These are phyloP conservation scores for Saprolegnia diclina DNA, from an alignment of 352 stramenopile genomes.

Conservation along the genomic window DNA sequence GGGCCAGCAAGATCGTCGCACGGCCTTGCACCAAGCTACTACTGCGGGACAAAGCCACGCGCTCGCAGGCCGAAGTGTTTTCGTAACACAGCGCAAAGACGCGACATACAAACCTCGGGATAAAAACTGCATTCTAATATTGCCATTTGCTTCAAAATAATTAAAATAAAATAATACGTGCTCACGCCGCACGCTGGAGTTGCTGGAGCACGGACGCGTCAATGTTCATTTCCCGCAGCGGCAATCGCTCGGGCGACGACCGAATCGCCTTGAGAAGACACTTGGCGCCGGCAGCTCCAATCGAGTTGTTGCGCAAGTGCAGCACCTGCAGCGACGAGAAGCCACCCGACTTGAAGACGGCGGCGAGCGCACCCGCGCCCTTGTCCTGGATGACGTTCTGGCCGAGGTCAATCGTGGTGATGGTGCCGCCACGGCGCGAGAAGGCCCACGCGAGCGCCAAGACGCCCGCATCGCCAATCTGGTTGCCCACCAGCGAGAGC, in stretches of 20 bases:
- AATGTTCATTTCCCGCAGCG: conserved; percentile 27
- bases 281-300: conserved; percentile 19
- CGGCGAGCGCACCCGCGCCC: conserved; percentile 20
- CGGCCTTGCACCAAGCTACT: no score
- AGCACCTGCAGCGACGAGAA: conserved; percentile 23
- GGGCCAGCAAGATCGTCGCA: no score
- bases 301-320: conserved; percentile 15
- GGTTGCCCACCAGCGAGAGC: conserved; percentile 7
- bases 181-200: conserved; percentile 1
- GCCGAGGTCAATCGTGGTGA: conserved; percentile 15
- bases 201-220: conserved; percentile 20
- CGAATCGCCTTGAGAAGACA: conserved; percentile 24
- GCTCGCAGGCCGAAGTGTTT: not conserved
- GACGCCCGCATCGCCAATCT: conserved; percentile 24
- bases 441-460: conserved; percentile 26
- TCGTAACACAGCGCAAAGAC: not conserved
- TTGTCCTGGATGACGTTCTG: conserved; percentile 16
- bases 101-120: not conserved
- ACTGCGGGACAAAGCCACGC: not conserved
- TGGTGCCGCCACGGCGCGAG: not conserved
- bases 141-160: conserved; percentile 15
- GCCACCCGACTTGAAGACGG: conserved; percentile 26
- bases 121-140: not conserved
- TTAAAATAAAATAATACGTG: conserved; percentile 23
- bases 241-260: conserved; percentile 1